Base-by-base conservation (phyloP, 1,139 yeast genomes). In the Torulaspora pretoriensis region DNA sequence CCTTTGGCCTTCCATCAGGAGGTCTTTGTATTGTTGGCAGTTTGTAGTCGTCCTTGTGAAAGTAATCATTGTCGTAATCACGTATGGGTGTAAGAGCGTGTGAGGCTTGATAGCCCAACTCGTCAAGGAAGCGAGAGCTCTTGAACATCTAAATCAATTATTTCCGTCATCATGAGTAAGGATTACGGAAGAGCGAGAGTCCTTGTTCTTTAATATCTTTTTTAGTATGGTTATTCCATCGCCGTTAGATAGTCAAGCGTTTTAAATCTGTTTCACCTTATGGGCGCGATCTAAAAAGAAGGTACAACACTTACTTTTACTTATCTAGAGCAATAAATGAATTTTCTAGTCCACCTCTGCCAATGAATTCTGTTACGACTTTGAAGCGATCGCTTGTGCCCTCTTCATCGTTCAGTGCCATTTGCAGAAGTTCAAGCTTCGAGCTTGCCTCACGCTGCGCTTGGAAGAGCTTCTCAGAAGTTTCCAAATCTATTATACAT, bases 281-380 rank as follows among this genome's bases (percentile, higher is more conserved):
- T 9, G 9, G 9, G 25, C 35, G 24, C 23, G 17, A 38, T 14
- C 9, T 12, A 31, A 36, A 25, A 16, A 33, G 35, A 30, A 32
- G 22, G 25, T 33, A 34, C 17, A 27, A 38, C 26, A 22, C 16
- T 26, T 10, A 12, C 8, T 28, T 5, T 31, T 31, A 14, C 34
- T 32, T 29, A 43, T 28, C 45, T 35, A 31, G 48, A 8, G 37
- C 43, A 46, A 42, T 48, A 50, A 38, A 54, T 35, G 43, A 46
- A 65, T 63, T 55, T 42, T 81, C 89, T 80, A 88, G 76, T 0
- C 86, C 90, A 1, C 98, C 98, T 49, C 87, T 77, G 3, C 96
- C 96, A 42, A 89, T 75, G 62, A 83, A 89, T 46, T 87, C 95
- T 44, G 85, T 75, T 45, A 90, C 75, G 2, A 82, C 82, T 58